phyloP scores from a whole-genome alignment of 108 stramenopile species.

The Pseudonitzschia multiseries region DNA sequence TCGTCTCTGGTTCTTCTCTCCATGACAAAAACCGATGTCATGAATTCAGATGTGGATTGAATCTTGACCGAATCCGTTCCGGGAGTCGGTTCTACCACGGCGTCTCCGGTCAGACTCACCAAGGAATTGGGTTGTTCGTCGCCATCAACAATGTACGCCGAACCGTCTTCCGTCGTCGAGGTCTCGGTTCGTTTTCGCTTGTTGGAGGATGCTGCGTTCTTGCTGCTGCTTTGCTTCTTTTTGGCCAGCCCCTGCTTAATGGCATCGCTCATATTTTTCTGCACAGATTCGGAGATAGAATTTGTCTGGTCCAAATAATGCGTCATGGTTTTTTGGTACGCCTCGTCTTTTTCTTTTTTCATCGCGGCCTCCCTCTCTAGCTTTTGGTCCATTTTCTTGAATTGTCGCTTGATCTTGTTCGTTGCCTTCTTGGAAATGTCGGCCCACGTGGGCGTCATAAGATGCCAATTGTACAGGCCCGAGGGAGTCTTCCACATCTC shows the following conservation, averaged over 20 bases:
- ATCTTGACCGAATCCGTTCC: conserved; percentile 41
- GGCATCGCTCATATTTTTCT: conserved; percentile 42
- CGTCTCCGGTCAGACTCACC: conserved; percentile 70
- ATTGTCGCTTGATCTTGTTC: conserved; percentile 62
- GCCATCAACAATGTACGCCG: conserved; percentile 16
- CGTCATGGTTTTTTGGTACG: conserved; percentile 46
- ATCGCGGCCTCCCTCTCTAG: conserved; percentile 28
- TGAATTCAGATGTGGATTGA: conserved; percentile 85
- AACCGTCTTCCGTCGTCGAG: background rate
- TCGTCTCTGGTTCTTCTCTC: conserved; percentile 7
- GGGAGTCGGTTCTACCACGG: conserved; percentile 40
- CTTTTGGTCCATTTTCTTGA: conserved; percentile 43
- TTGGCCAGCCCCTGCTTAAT: conserved; percentile 53
- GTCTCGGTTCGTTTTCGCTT: conserved; percentile 25
- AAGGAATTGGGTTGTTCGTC: conserved; percentile 45
- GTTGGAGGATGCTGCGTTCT: conserved; percentile 5
- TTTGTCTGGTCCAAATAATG: conserved; percentile 61
- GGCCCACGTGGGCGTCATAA: conserved; percentile 90
- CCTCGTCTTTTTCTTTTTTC: conserved; percentile 52
- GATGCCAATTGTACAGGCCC: conserved; percentile 93
- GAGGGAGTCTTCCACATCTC: conserved; percentile 68
- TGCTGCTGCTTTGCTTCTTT: conserved; percentile 17
- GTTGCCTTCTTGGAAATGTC: conserved; percentile 70
- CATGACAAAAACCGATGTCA: conserved; percentile 64
- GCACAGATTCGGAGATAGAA: conserved; percentile 33